Evolutionary conservation across 2,329 filamentous ascomycete genomes (phyloP).

Genomic region (Microcyclospora pomicola): DNA sequence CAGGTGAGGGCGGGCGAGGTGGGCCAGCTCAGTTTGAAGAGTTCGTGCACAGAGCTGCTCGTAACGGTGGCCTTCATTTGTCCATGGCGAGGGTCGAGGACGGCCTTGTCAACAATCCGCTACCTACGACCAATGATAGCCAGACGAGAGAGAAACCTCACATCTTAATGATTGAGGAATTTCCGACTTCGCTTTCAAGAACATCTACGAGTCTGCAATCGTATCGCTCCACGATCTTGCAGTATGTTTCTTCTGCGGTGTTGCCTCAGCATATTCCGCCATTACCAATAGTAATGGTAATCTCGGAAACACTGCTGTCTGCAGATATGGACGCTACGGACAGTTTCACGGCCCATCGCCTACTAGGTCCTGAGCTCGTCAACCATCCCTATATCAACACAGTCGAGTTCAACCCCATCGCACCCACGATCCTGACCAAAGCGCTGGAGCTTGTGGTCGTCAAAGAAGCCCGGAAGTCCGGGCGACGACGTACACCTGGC

Average conservation of each 20-base stretch:
- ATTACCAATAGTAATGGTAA: slow-evolving; percentile 66
- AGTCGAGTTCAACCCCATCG: slow-evolving; percentile 89
- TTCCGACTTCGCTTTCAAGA: slow-evolving; percentile 35
- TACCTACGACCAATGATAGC: neutral
- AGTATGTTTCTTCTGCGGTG: slow-evolving; percentile 49
- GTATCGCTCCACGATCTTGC: slow-evolving; percentile 59
- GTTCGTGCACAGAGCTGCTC: slow-evolving; percentile 69
- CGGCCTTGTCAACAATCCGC: neutral
- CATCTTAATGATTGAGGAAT: slow-evolving; percentile 36
- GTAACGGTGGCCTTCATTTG: slow-evolving; percentile 58
- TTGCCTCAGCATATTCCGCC: slow-evolving; percentile 5
- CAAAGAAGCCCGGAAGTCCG: slow-evolving; percentile 73
- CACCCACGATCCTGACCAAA: slow-evolving; percentile 70
- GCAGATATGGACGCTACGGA: slow-evolving; percentile 75
- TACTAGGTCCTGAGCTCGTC: slow-evolving; percentile 75
- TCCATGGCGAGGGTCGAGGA: slow-evolving; percentile 4
- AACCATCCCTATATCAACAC: slow-evolving; percentile 64
- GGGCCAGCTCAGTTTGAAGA: slow-evolving; percentile 77
- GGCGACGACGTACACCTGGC: slow-evolving; percentile 60
- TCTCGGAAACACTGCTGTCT: slow-evolving; percentile 80
- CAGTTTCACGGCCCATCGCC: slow-evolving; percentile 80
- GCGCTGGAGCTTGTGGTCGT: slow-evolving; percentile 68
- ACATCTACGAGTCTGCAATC: slow-evolving; percentile 31
- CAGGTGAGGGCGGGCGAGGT: slow-evolving; percentile 51
- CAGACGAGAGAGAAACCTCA: slow-evolving; percentile 12